These are phyloP conservation scores for Nicotiana sylvestris DNA, from an alignment of 257 asterid genomes.

Conservation along the genomic window DNA sequence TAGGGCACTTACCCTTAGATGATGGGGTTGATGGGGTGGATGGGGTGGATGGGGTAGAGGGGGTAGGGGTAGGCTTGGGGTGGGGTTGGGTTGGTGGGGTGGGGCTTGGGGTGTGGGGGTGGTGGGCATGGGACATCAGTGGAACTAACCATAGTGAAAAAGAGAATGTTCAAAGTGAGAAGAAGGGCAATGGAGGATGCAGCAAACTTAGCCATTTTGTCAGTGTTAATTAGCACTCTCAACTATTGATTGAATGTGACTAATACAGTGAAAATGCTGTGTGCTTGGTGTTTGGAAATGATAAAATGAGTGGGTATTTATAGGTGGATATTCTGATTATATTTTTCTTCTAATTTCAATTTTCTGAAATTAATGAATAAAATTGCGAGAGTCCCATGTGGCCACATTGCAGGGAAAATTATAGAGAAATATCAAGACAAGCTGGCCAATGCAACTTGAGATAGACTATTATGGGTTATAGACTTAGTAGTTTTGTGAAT, in stretches of 20 bases:
- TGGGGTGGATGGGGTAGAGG: neutral
- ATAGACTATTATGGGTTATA: neutral
- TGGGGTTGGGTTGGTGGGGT: neutral
- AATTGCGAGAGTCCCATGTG: neutral
- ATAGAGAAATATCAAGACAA: neutral
- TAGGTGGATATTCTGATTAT: neutral
- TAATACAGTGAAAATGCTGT: neutral
- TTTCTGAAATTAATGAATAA: neutral
- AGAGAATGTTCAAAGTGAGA: slow-evolving; percentile 21
- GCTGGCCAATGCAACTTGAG: neutral
- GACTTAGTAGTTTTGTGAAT: neutral
- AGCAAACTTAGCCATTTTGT: slow-evolving; percentile 2
- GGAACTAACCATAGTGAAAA: slow-evolving; percentile 27
- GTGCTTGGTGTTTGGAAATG: neutral
- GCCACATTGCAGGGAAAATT: neutral
- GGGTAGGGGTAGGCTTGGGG: neutral
- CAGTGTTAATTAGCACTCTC: neutral
- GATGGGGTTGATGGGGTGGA: slow-evolving; percentile 3
- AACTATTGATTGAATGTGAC: neutral
- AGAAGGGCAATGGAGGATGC: slow-evolving; percentile 8
- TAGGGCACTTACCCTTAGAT: neutral
- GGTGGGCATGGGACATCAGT: slow-evolving; percentile 19
- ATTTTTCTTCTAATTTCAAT: neutral
- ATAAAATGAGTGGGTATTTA: slow-evolving; percentile 9
- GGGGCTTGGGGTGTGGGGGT: slow-evolving; percentile 2